These are phyloP conservation scores for Diplotaxis tenuifolia DNA, from an alignment of 345 rosid species.

Conservation along the genomic window DNA sequence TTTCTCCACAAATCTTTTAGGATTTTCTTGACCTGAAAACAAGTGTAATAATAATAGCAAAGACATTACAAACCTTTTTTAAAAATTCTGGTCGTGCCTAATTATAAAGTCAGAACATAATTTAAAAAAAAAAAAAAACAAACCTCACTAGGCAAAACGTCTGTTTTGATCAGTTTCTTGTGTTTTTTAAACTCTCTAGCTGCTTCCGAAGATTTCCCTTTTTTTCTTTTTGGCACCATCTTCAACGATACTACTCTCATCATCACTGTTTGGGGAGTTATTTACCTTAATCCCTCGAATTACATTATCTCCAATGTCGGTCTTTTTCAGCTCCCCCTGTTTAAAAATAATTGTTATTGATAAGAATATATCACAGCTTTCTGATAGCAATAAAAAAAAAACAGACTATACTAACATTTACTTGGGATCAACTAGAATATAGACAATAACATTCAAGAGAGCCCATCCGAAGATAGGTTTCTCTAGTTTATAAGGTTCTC, in stretches of 20 bases:
- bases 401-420: too few species aligned
- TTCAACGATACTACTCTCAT: conserved; percentile 29
- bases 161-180: conserved; percentile 40
- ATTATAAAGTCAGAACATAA: neutral
- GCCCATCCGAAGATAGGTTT: conserved; percentile 85
- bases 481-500: conserved; percentile 40
- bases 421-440: neutral
- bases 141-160: conserved; percentile 82
- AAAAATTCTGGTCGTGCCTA: neutral
- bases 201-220: conserved; percentile 26
- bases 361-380: too few species aligned
- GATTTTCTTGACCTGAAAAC: conserved; percentile 59
- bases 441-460: conserved; percentile 29
- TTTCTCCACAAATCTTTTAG: conserved; percentile 72
- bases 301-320: conserved; percentile 48
- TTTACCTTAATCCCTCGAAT: conserved; percentile 42
- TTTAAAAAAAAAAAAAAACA: too few species aligned
- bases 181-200: conserved; percentile 41
- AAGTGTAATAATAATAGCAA: conserved; percentile 2
- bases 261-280: conserved; percentile 39
- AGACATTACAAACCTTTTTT: conserved; percentile 15
- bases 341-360: conserved; percentile 14
- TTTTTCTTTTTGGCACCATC: conserved; percentile 36
- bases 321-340: conserved; percentile 48
- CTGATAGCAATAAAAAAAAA: too few species aligned